phyloP scores from a whole-genome alignment of 2,329 filamentous ascomycete species.

The Geosmithia morbida region DNA sequence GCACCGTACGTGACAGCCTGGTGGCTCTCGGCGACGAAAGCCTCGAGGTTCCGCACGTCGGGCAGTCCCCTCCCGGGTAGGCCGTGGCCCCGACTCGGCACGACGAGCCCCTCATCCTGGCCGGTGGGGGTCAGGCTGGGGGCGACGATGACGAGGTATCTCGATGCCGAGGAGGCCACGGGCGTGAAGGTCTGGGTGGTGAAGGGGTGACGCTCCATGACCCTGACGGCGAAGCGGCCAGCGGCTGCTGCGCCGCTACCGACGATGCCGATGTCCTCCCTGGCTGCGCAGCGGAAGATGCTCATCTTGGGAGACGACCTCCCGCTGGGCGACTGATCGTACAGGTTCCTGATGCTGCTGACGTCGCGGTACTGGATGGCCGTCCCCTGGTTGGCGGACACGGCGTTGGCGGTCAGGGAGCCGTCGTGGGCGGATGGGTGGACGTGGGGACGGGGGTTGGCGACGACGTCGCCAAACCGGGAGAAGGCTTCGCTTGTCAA shows the following conservation, averaged over 20 bases:
- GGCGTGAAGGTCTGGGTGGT: slow-evolving; percentile 91
- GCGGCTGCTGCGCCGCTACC: slow-evolving; percentile 1
- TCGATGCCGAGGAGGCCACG: slow-evolving; percentile 34
- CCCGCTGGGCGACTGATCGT: slow-evolving; percentile 45
- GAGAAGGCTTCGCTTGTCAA: slow-evolving; percentile 57
- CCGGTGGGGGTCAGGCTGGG: slow-evolving; percentile 45
- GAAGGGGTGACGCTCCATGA: slow-evolving; percentile 85
- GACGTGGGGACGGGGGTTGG: slow-evolving; percentile 51
- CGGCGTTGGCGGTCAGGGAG: slow-evolving; percentile 27
- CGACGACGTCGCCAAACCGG: slow-evolving; percentile 70
- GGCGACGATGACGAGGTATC: slow-evolving; percentile 80
- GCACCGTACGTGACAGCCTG: slow-evolving; percentile 87
- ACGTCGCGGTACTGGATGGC: slow-evolving; percentile 79
- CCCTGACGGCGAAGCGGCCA: slow-evolving; percentile 40
- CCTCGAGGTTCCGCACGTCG: slow-evolving; percentile 53
- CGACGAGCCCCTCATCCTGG: slow-evolving; percentile 11
- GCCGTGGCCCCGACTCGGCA: slow-evolving; percentile 12
- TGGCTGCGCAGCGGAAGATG: slow-evolving; percentile 65
- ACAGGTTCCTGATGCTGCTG: slow-evolving; percentile 58
- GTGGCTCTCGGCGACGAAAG: slow-evolving; percentile 62
- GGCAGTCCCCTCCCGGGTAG: slow-evolving; percentile 52
- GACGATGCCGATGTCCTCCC: slow-evolving; percentile 5
- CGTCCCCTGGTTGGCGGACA: slow-evolving; percentile 69
- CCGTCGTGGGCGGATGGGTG: slow-evolving; percentile 30
- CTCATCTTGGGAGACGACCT: slow-evolving; percentile 51